Conservation (phyloP, 129 eudicot species). For the Flaveria sonorensis region DNA sequence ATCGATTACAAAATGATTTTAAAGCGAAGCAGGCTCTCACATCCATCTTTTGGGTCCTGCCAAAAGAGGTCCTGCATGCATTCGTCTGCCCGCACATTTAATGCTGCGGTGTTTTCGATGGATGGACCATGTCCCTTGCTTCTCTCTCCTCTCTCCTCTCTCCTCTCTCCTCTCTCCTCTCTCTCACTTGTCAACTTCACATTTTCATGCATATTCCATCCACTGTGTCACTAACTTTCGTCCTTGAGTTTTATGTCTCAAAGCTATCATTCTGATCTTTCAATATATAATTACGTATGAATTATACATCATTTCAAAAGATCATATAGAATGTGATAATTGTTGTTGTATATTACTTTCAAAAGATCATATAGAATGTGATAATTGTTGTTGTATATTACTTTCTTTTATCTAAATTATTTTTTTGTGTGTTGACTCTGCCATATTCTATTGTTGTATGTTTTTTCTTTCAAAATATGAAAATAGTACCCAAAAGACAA, state of each 20-base stretch:
- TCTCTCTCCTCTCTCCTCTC: conserved; percentile 17
- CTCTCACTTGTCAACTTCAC: conserved; percentile 39
- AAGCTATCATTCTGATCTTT: no score
- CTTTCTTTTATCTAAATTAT: no score
- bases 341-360: no score
- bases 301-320: no score
- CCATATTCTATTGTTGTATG: no score
- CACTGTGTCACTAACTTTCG: conserved; percentile 21
- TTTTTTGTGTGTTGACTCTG: no score
- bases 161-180: conserved; percentile 14
- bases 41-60: conserved; percentile 39
- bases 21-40: conserved; percentile 31
- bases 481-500: no score
- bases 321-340: no score
- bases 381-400: no score
- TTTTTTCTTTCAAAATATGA: no score
- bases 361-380: no score
- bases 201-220: conserved; percentile 18
- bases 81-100: conserved; percentile 30
- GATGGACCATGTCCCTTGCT: conserved; percentile 48
- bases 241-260: neutral
- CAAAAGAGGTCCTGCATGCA: conserved; percentile 38
- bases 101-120: conserved; percentile 40
- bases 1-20: conserved; percentile 56
- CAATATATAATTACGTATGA: no score